A percentile compares a stretch with the other conserved stretches of the same genome.
phyloP scores from a whole-genome alignment of 2,329 filamentous ascomycete genomes.

The Dichotomopilus funicola region DNA sequence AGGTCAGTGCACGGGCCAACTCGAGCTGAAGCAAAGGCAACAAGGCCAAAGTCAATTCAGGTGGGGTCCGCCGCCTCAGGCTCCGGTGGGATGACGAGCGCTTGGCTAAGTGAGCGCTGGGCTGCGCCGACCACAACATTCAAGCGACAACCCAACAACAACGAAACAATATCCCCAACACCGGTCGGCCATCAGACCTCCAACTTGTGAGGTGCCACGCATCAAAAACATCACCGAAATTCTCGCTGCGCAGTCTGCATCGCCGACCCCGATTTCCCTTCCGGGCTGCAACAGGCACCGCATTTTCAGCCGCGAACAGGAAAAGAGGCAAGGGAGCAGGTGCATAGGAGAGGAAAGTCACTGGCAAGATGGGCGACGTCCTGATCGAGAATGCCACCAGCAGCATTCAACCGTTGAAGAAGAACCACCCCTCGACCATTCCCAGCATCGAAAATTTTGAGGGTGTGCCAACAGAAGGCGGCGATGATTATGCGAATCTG shows the following conservation, averaged over 20 bases:
- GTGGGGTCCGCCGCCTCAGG: slow-evolving; percentile 13
- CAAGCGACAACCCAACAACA: slow-evolving; percentile 20
- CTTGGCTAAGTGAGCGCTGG: slow-evolving; percentile 12
- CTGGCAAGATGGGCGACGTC: slow-evolving; percentile 70
- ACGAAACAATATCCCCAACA: slow-evolving; percentile 6
- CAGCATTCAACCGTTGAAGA: slow-evolving; percentile 71
- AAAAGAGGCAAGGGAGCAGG: too few species aligned
- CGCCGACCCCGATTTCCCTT: neutral
- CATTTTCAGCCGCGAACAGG: too few species aligned
- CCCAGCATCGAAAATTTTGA: slow-evolving; percentile 87
- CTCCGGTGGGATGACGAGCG: slow-evolving; percentile 24
- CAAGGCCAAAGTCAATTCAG: neutral
- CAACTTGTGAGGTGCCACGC: neutral
- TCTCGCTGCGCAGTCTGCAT: neutral
- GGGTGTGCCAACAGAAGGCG: slow-evolving; percentile 70
- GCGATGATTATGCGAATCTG: slow-evolving; percentile 88
- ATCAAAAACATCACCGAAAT: neutral
- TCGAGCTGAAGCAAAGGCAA: neutral
- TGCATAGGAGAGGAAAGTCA: too few species aligned
- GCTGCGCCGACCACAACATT: slow-evolving; percentile 22
- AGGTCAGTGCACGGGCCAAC: neutral
- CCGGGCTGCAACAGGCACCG: too few species aligned
- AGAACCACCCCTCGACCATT: slow-evolving; percentile 71
- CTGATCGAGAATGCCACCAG: slow-evolving; percentile 75
- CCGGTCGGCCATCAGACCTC: slow-evolving; percentile 3